Evolutionary conservation across 106 monocot genomes (phyloP).

Genomic region (Allium cepa): DNA sequence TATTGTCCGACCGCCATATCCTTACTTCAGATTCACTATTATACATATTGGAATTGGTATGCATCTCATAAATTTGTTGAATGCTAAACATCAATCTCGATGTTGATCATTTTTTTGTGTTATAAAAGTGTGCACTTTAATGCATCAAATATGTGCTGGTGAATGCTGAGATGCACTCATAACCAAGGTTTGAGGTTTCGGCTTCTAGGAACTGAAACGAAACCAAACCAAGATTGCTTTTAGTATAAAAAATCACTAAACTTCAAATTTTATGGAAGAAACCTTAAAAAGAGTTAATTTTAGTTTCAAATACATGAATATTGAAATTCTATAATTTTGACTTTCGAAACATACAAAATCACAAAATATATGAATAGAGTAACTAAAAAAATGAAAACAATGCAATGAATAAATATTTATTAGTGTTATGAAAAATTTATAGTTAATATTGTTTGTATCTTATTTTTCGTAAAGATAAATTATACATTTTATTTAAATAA

Average conservation of each 20-base stretch:
- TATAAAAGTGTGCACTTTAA: background rate
- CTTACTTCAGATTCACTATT: slow-evolving; percentile 95
- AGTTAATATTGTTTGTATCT: too few species aligned
- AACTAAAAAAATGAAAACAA: too few species aligned
- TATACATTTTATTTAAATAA: too few species aligned
- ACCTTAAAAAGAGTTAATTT: too few species aligned
- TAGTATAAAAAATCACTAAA: background rate
- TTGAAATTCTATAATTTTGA: too few species aligned
- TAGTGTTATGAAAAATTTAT: too few species aligned
- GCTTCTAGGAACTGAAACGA: background rate
- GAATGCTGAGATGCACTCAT: background rate
- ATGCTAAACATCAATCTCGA: background rate
- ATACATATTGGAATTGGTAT: slow-evolving; percentile 90
- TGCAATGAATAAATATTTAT: too few species aligned
- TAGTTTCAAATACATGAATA: too few species aligned
- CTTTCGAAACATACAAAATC: too few species aligned
- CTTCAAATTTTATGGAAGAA: too few species aligned
- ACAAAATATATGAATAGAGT: too few species aligned
- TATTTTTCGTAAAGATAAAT: too few species aligned
- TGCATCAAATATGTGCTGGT: background rate
- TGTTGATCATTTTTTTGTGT: background rate
- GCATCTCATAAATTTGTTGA: background rate
- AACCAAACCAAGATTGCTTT: background rate
- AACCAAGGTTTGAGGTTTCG: background rate
- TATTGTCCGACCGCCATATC: slow-evolving; percentile 72